Evolutionary conservation across 495 filamentous ascomycete species (phyloP).

Genomic region (Podospora anserina): DNA sequence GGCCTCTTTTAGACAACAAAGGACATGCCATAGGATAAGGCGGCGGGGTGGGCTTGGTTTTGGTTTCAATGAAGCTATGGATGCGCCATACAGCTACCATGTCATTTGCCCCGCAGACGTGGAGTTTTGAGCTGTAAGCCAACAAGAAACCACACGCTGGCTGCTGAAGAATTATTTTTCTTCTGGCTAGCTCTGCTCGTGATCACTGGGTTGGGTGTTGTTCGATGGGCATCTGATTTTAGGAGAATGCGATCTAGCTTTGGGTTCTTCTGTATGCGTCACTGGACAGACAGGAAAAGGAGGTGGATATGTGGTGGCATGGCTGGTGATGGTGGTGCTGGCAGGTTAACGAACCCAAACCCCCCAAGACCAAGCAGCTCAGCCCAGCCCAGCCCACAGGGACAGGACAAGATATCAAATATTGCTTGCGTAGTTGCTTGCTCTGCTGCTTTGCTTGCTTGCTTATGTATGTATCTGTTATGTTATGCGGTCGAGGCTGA

Average conservation of each 20-base stretch:
- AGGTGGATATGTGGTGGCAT: neutral
- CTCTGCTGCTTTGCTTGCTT: neutral
- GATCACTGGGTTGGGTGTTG: neutral
- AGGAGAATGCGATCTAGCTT: neutral
- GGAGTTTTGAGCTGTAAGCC: neutral
- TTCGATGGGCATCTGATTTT: neutral
- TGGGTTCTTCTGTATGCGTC: neutral
- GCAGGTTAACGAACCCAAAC: neutral
- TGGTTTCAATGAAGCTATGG: no score
- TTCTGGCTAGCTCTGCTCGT: neutral
- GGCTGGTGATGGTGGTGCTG: neutral
- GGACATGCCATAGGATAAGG: neutral
- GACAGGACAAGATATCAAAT: neutral
- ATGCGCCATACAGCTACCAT: no score
- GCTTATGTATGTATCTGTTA: neutral
- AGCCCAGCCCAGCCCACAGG: no score
- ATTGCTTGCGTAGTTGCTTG: neutral
- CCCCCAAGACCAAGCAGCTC: no score
- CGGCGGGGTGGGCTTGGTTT: no score
- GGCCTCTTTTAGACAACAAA: neutral
- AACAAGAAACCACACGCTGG: neutral
- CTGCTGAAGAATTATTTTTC: neutral
- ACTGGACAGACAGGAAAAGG: neutral
- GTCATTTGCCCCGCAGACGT: neutral
- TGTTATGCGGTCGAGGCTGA: neutral